Conservation (phyloP, 176 grass and related monocot species). For the Avena sativa region DNA sequence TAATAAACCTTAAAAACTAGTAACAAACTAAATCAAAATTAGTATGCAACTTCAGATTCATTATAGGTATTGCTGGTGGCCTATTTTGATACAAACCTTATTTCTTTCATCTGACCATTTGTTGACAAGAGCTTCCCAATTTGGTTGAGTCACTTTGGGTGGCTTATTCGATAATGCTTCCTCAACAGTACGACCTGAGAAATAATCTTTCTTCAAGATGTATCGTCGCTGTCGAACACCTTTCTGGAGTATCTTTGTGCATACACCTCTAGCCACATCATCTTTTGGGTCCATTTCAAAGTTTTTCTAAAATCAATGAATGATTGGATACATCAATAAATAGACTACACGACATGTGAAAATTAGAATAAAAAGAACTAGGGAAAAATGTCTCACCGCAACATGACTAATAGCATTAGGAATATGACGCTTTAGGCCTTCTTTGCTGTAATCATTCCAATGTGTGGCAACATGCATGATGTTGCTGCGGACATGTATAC, state of each 20-base stretch:
- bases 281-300: background rate
- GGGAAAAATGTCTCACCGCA: background rate
- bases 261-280: background rate
- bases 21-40: too few relatives aligned
- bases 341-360: background rate
- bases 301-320: background rate
- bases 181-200: background rate
- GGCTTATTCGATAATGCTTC: background rate
- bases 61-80: background rate
- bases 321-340: background rate
- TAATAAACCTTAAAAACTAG: too few relatives aligned
- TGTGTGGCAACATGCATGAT: background rate
- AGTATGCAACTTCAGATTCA: too few relatives aligned
- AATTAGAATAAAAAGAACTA: background rate
- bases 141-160: background rate
- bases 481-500: background rate
- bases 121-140: background rate
- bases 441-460: background rate
- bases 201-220: background rate
- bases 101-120: background rate
- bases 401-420: background rate
- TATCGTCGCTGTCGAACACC: background rate
- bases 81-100: background rate
- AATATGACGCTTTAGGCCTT: background rate
- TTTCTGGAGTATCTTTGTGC: background rate